phyloP scores from a whole-genome alignment of 805 yeast species.

The Myxozyma vanderwaltii region DNA sequence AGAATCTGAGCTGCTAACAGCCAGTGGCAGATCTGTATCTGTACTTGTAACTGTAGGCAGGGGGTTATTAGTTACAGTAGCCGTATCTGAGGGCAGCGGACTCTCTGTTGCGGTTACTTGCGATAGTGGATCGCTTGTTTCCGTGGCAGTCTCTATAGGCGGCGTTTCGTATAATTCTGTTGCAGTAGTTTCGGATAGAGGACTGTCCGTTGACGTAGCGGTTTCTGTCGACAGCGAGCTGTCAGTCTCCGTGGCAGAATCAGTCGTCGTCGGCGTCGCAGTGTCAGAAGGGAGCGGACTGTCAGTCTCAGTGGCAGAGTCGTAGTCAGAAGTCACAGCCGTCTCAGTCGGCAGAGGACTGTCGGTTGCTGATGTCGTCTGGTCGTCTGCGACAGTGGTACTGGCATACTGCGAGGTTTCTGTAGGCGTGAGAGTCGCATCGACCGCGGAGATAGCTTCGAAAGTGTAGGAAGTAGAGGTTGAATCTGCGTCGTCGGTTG shows the following conservation, averaged over 20 bases:
- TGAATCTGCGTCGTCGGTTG: not conserved
- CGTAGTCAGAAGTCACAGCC: not conserved
- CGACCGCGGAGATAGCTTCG: too few relatives aligned
- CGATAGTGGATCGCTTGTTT: not conserved
- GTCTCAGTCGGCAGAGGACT: not conserved
- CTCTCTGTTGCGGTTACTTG: not conserved
- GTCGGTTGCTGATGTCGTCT: slow-evolving; percentile 5
- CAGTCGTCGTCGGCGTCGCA: not conserved
- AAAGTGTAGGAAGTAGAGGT: too few relatives aligned
- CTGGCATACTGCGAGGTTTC: too few relatives aligned
- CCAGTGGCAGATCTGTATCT: not conserved
- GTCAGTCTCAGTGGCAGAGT: not conserved
- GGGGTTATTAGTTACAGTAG: not conserved
- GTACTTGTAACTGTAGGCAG: not conserved
- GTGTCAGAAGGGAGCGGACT: not conserved
- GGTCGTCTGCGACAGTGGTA: too few relatives aligned
- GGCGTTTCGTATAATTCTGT: too few relatives aligned
- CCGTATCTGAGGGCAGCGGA: not conserved
- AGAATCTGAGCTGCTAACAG: not conserved
- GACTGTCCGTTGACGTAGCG: slow-evolving; percentile 3
- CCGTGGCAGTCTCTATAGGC: not conserved
- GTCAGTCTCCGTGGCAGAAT: not conserved
- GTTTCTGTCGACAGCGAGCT: not conserved
- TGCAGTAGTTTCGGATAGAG: not conserved
- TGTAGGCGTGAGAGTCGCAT: too few relatives aligned